Base-by-base conservation (phyloP, 1,139 yeast genomes). In the Pichia sp. region DNA sequence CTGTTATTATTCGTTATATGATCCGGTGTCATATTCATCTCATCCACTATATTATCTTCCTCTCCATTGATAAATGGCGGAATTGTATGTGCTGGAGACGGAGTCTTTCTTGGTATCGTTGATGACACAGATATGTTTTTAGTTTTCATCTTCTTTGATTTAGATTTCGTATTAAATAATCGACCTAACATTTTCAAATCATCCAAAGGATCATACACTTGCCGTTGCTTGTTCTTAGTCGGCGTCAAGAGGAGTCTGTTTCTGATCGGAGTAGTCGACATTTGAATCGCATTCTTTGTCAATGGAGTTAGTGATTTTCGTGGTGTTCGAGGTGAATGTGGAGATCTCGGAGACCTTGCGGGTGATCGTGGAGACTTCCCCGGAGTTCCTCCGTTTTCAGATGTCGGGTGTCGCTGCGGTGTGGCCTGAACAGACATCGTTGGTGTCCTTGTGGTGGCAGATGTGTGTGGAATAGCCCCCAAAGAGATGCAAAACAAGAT, bases 111-210 rank as follows among this genome's bases (percentile, higher is more conserved):
- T 15, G 17, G 22, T n/a, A 24, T 20, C 11, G n/a, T n/a, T n/a
- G n/a, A n/a, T n/a, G n/a, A n/a, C n/a, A n/a, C n/a, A n/a, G n/a
- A n/a, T n/a, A n/a, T n/a, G n/a, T n/a, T n/a, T n/a, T n/a, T n/a
- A n/a, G n/a, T n/a, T n/a, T n/a, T n/a, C n/a, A n/a, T n/a, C n/a
- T n/a, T n/a, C n/a, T 38, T 28, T 19, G 38, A 27, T 34, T 35
- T 34, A 7, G 15, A n/a, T 14, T 38, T 43, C 12, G n/a, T 19
- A 20, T 38, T 24, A 19, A 65, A 52, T n/a, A 64, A 46, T 44
- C 59, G 52, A 8, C 67, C 67, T 17, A 66, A 48, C 34, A 56
- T 20, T 48, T 54, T 40, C 34, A 66, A 51, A 45, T 65, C 69
- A 19, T 50, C 52, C 12, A 59, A 38, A 3, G 69, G 68, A 10